These are phyloP conservation scores for Orbilia oligospora DNA, from an alignment of 2,329 filamentous ascomycete species.

Conservation along the genomic window DNA sequence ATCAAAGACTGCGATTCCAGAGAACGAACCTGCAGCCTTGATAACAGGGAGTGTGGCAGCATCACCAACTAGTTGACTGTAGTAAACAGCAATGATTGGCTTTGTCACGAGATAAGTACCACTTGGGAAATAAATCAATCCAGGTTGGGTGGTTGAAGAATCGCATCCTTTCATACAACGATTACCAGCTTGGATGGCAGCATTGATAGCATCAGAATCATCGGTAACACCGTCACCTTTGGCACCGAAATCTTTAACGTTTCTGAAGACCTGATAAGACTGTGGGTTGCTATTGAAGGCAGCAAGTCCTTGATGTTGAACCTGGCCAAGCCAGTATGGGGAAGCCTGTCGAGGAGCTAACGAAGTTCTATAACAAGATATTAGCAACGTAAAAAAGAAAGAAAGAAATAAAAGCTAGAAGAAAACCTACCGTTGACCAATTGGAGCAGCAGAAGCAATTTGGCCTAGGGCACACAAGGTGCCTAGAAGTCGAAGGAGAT, in stretches of 20 bases:
- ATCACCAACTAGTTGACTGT: conserved; percentile 93
- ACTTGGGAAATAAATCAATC: conserved; percentile 90
- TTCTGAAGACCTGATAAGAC: conserved; percentile 70
- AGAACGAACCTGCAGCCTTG: conserved; percentile 79
- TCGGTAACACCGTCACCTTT: conserved; percentile 69
- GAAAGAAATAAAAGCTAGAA: background rate
- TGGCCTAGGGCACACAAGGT: conserved; percentile 51
- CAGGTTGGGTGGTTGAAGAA: conserved; percentile 84
- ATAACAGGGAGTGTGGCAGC: conserved; percentile 79
- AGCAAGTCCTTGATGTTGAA: conserved; percentile 68
- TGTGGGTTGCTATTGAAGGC: conserved; percentile 67
- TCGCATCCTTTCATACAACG: conserved; percentile 72
- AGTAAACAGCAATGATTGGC: conserved; percentile 88
- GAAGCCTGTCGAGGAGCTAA: conserved; percentile 31
- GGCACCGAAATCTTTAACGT: conserved; percentile 70
- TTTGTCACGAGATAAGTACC: conserved; percentile 86
- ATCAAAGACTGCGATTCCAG: conserved; percentile 90
- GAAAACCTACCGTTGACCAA: conserved; percentile 30
- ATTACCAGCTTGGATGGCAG: conserved; percentile 68
- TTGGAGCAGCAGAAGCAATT: conserved; percentile 38
- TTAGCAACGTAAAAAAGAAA: conserved; percentile 1
- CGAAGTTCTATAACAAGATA: conserved; percentile 17
- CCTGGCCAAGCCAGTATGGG: conserved; percentile 65
- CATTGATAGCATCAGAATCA: conserved; percentile 70
- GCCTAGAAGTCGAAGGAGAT: conserved; percentile 42